phyloP scores from a whole-genome alignment of 202 grass and related monocot species.

The Setaria italica region DNA sequence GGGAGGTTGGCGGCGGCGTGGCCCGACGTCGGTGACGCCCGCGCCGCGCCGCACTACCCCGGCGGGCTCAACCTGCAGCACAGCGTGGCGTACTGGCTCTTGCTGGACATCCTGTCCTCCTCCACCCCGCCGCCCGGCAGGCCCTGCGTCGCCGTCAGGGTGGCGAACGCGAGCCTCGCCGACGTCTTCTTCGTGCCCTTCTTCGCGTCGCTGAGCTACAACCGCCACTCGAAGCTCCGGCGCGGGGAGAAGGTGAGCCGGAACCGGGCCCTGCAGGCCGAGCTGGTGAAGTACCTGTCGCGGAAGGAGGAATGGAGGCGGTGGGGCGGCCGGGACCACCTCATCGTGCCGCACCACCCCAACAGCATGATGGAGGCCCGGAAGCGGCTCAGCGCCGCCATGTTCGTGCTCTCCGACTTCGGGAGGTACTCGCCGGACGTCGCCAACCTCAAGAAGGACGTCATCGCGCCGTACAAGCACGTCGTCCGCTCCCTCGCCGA shows the following conservation, averaged over 20 bases:
- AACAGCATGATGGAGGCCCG: constrained; percentile 88
- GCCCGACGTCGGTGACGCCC: constrained; percentile 61
- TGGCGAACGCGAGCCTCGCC: constrained; percentile 66
- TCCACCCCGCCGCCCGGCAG: neutral
- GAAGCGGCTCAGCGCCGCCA: constrained; percentile 67
- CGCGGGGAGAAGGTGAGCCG: constrained; percentile 54
- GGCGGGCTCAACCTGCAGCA: constrained; percentile 93
- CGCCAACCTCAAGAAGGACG: constrained; percentile 90
- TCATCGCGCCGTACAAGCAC: constrained; percentile 86
- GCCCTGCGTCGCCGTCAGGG: constrained; percentile 67
- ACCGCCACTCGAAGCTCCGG: constrained; percentile 69
- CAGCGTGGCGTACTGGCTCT: constrained; percentile 91
- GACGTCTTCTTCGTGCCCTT: constrained; percentile 89
- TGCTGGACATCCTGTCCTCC: constrained; percentile 67
- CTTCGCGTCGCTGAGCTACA: constrained; percentile 93
- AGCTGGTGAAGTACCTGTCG: constrained; percentile 70
- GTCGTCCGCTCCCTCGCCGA: constrained; percentile 63
- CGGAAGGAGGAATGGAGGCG: constrained; percentile 60
- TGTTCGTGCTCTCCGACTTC: constrained; percentile 83
- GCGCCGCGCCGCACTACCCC: constrained; percentile 68
- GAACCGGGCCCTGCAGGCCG: constrained; percentile 66
- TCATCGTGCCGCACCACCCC: constrained; percentile 85
- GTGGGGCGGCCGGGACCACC: constrained; percentile 69
- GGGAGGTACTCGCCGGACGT: constrained; percentile 76
- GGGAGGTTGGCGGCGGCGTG: constrained; percentile 37